Base-by-base conservation (phyloP, 345 rosid genomes). In the Pistacia vera region DNA sequence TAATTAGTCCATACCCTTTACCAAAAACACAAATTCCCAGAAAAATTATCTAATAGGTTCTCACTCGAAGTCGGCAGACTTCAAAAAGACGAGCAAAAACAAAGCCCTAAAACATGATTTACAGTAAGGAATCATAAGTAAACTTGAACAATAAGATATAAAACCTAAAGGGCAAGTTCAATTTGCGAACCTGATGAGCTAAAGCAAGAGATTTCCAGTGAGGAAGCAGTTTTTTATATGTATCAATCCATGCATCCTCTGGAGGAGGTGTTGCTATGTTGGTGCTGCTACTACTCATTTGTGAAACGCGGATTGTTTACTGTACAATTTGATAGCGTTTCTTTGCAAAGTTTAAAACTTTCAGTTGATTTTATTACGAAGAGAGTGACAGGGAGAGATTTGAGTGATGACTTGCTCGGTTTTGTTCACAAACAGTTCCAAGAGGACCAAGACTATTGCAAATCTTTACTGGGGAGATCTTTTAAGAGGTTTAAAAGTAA, bases 181-280 rank as follows among this genome's bases (percentile, higher is more conserved):
- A 11, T 8, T 17, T 48, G 70, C 11, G 66, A 36, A 89, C 98
- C 93, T 80, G 88, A 36, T 77, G 91, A 62, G 91, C 83, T 10
- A 68, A 82, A 59, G 84, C 14, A 67, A 85, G 68, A 62, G 95
- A 84, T 57, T 83, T 86, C 90, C 93, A 91, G 48, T 82, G 86
- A 63, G 92, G 95, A 55, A 85, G 77, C 71, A 91, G 74, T 12
- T 73, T 83, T 17, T 73, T 81, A 82, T 82, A 85, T 35, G 91
- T 78, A 18, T 78, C 72, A 73, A 85, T 38, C 97, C 98, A 94
- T 28, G 87, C 97, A 83, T 86, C 87, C 77, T 82, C 86, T 36
- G 83, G 80, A 51, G 92, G 86, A 30, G 89, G 81, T 64, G 85
- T 59, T 70, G 84, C 63, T 48, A 75, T 48, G 82, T 20, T 58